Percentiles rank a stretch among this genome's conserved stretches.
These are phyloP conservation scores for Diaporthe aspalathi DNA, from an alignment of 2,329 filamentous ascomycete species.

Conservation along the genomic window DNA sequence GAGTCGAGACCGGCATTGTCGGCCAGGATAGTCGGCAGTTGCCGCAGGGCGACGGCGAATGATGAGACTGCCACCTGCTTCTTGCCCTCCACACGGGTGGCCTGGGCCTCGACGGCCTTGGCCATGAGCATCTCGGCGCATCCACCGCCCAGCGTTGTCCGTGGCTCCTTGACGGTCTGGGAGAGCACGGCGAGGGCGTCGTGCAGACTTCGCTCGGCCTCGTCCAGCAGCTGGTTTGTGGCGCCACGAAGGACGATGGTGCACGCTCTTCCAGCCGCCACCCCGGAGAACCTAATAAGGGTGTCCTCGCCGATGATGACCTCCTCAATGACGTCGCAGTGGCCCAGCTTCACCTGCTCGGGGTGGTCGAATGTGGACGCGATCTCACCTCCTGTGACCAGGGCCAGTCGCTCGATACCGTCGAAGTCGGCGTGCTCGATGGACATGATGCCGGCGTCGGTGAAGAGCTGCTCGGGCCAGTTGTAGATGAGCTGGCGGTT, in stretches of 20 bases:
- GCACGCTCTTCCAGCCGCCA: slow-evolving; percentile 92
- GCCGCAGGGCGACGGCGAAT: slow-evolving; percentile 88
- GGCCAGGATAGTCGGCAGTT: slow-evolving; percentile 94
- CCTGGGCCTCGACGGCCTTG: slow-evolving; percentile 93
- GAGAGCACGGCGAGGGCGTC: slow-evolving; percentile 96
- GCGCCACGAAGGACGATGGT: slow-evolving; percentile 96
- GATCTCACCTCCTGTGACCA: slow-evolving; percentile 98
- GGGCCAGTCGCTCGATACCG: slow-evolving; percentile 91
- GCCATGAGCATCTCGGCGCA: slow-evolving; percentile 99
- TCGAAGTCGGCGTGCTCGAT: slow-evolving; percentile 99
- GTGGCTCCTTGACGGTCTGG: slow-evolving; percentile 94
- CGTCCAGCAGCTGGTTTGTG: slow-evolving; percentile 95
- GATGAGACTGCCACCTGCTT: slow-evolving; percentile 92
- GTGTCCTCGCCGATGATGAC: slow-evolving; percentile 99
- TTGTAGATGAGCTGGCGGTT: slow-evolving; percentile 99
- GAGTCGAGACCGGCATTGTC: slow-evolving; percentile 98
- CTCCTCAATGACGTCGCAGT: slow-evolving; percentile 96
- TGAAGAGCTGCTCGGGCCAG: slow-evolving; percentile 99
- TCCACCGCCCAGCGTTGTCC: slow-evolving; percentile 93
- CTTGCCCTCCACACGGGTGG: slow-evolving; percentile 95
- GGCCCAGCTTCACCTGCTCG: slow-evolving; percentile 94
- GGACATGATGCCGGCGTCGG: slow-evolving; percentile 96
- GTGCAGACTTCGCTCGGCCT: slow-evolving; percentile 95
- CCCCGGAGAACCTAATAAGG: slow-evolving; percentile 96
- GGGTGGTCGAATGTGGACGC: slow-evolving; percentile 98